Percentiles rank a stretch among this genome's conserved stretches.
phyloP scores from a whole-genome alignment of 2,329 filamentous ascomycete species.

The Penicillium sp. region DNA sequence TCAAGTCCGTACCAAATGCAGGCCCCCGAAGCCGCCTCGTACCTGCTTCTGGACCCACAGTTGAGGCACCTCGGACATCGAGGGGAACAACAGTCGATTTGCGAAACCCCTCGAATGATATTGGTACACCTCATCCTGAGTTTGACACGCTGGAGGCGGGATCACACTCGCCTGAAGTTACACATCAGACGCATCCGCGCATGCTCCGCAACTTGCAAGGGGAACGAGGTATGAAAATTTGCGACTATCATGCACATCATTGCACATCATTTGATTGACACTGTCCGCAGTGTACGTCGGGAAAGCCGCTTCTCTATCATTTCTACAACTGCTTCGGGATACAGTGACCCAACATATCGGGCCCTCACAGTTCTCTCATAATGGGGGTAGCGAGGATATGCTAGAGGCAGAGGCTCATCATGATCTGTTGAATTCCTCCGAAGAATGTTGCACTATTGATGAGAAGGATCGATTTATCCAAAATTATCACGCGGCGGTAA shows the following conservation, averaged over 20 bases:
- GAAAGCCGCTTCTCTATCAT: conserved; percentile 48
- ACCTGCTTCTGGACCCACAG: not conserved
- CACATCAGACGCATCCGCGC: conserved; percentile 31
- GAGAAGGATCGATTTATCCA: conserved; percentile 36
- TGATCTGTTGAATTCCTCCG: conserved; percentile 33
- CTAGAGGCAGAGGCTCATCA: conserved; percentile 48
- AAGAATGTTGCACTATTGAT: conserved; percentile 28
- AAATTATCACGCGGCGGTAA: conserved; percentile 29
- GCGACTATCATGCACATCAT: conserved; percentile 29
- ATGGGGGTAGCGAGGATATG: conserved; percentile 52
- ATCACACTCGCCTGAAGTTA: conserved; percentile 28
- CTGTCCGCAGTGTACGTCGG: conserved; percentile 28
- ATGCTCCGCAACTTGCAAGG: conserved; percentile 55
- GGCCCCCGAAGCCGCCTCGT: conserved; percentile 12
- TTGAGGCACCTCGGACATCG: not conserved
- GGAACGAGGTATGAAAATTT: conserved; percentile 45
- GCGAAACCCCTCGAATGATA: conserved; percentile 2
- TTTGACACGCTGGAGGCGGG: conserved; percentile 9
- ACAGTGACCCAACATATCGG: conserved; percentile 50
- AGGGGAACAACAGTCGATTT: not conserved
- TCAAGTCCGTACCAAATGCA: conserved; percentile 27
- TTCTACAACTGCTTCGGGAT: conserved; percentile 54
- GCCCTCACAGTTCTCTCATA: conserved; percentile 54
- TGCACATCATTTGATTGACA: conserved; percentile 49
- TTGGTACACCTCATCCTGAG: not conserved